Base-by-base conservation (phyloP, 2,329 filamentous ascomycete species). In the Talaromyces sp. region DNA sequence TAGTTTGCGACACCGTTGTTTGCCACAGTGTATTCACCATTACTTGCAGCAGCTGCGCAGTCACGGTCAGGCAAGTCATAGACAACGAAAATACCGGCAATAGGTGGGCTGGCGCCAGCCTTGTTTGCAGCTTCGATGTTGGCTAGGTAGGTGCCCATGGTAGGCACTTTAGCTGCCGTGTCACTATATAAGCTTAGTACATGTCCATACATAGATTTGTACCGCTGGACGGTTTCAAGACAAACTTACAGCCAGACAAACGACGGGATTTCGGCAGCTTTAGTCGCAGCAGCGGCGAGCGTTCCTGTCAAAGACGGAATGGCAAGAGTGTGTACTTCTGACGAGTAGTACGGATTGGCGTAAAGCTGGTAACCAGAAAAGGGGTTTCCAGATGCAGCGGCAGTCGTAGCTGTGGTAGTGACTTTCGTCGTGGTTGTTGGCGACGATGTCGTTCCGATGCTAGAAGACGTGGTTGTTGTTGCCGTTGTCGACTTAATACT, bases 21-120 rank as follows among this genome's bases (percentile, higher is more conserved):
- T 63, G 81, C 83, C 63, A 86, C 83, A 21, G 78, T 75, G 52
- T 85, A 81, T 72, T 88, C 85, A 64, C 86, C 85, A 69, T 87
- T 87, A 66, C 85, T 87, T 14, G 85, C 85, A 67, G 84, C 77
- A 57, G 86, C 86, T 14, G 85, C 82, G 69, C 86, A 88, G 70
- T 88, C 86, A 71, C 85, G 83, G 67, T 86, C 84, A 50, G 86
- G 86, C 12, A 88, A 75, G 70, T 88, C 82, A 72, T 88, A 88
- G 60, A 88, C 83, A 61, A 88, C 85, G 60, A 87, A 82, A 1
- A 78, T 79, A 18, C 79, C 80, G 18, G 80, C 78, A 62, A 81
- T 69, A 3, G 77, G 76, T 37, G 79, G 77, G 58, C 71, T 80
- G 7, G 80, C 79, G n/a, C 81, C 81, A 28, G 77, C 79, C 28